Conservation (phyloP, 371 early-diverging fungal genomes). For the Fennellomyces sp. region DNA sequence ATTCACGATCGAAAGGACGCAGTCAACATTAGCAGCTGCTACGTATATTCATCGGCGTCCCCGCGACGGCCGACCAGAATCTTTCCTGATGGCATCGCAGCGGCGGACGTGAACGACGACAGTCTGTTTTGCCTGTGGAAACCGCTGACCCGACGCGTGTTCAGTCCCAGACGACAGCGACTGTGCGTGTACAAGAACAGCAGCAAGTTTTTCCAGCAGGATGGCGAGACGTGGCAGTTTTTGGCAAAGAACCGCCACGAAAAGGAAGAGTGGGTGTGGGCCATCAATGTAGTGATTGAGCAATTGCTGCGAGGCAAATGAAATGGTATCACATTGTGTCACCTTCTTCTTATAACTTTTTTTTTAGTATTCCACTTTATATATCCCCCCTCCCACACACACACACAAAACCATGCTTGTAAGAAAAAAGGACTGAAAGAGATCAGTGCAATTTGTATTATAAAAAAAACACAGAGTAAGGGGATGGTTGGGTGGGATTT, state of each 20-base stretch:
- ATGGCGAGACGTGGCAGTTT: conserved; percentile 36
- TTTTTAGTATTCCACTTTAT: not conserved
- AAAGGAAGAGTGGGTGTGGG: conserved; percentile 54
- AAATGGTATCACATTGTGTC: not conserved
- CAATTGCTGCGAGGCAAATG: conserved; percentile 21
- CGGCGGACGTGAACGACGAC: conserved; percentile 48
- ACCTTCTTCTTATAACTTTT: not conserved
- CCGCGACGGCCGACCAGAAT: conserved; percentile 41
- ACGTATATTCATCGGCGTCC: conserved; percentile 46
- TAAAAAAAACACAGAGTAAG: too few relatives aligned
- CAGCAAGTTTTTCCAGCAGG: conserved; percentile 17
- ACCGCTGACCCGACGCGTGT: conserved; percentile 37
- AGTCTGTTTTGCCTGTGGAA: conserved; percentile 66
- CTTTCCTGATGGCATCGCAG: conserved; percentile 51
- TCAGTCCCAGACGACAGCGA: conserved; percentile 32
- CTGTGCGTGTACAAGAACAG: conserved; percentile 28
- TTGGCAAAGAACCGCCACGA: conserved; percentile 37
- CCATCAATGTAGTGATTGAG: conserved; percentile 42
- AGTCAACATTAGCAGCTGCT: conserved; percentile 54
- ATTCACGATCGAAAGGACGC: conserved; percentile 40
- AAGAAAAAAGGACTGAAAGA: too few relatives aligned
- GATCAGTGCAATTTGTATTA: too few relatives aligned
- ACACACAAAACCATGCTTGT: too few relatives aligned
- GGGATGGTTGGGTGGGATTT: too few relatives aligned
- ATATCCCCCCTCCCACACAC: too few relatives aligned